phyloP scores from a whole-genome alignment of 73 alveolate species.

The Paramecium octaurelia region DNA sequence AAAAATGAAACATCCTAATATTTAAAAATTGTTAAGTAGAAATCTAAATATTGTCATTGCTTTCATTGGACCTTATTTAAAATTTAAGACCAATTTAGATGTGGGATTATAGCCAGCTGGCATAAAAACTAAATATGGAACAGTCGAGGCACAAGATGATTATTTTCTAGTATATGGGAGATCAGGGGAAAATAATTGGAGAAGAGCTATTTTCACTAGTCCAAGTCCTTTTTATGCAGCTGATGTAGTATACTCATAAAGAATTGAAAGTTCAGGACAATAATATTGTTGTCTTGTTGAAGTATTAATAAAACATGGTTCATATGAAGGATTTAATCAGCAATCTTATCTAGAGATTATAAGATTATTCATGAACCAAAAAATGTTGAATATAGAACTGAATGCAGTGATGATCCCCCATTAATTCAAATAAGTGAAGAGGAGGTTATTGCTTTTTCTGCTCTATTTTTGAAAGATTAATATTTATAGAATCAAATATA shows the following conservation, averaged over 20 bases:
- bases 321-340: background rate
- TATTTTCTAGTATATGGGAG: too few species aligned
- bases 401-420: background rate
- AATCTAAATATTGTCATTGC: background rate
- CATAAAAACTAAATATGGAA: background rate
- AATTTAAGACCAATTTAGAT: background rate
- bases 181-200: too few species aligned
- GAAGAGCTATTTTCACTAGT: background rate
- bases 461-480: background rate
- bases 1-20: background rate
- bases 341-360: background rate
- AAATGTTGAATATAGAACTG: background rate
- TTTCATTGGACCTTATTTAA: background rate
- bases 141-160: background rate
- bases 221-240: conserved; percentile 35
- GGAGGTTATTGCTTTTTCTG: background rate
- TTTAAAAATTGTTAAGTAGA: background rate
- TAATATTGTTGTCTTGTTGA: background rate
- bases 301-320: background rate
- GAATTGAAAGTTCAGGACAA: background rate
- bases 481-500: background rate
- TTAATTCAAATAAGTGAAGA: background rate
- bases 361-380: background rate
- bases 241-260: background rate
- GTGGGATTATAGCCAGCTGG: conserved; percentile 24